These are phyloP conservation scores for Dendrobium officinale DNA, from an alignment of 106 monocot species.

Conservation along the genomic window DNA sequence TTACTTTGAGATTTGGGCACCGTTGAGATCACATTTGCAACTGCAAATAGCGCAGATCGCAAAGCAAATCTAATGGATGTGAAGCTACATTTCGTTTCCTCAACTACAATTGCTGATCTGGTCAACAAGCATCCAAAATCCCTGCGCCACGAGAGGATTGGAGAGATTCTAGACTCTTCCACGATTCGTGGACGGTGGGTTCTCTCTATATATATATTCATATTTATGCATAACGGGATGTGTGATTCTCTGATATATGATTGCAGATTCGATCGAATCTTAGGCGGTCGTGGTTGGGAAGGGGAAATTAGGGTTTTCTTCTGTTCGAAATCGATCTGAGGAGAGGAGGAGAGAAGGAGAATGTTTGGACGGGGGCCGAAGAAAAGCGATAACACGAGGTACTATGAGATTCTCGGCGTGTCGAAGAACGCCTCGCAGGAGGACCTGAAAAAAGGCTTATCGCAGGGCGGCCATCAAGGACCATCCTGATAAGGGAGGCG, in stretches of 20 bases:
- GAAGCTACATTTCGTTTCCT: too few species aligned
- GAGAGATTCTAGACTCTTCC: neutral
- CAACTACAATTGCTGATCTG: too few species aligned
- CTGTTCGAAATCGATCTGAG: neutral
- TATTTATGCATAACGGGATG: neutral
- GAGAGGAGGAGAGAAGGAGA: neutral
- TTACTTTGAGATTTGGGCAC: too few species aligned
- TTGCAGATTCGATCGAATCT: neutral
- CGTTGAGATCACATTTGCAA: too few species aligned
- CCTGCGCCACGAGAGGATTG: neutral
- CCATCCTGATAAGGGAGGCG: constrained; percentile 94
- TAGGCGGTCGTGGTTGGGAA: neutral
- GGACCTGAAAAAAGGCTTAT: constrained; percentile 93
- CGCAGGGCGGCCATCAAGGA: constrained; percentile 96
- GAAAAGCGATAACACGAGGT: constrained; percentile 73
- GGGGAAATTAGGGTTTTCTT: constrained; percentile 1
- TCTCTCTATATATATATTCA: neutral
- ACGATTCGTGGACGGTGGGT: neutral
- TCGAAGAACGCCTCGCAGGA: constrained; percentile 80
- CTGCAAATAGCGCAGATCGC: too few species aligned
- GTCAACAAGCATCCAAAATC: neutral
- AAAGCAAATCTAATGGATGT: too few species aligned
- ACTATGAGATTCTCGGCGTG: constrained; percentile 89
- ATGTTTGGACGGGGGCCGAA: constrained; percentile 77
- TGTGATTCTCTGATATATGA: neutral